These are phyloP conservation scores for Apiotrichum montevideense DNA, from an alignment of 1,284 basidiomycete species.

Conservation along the genomic window DNA sequence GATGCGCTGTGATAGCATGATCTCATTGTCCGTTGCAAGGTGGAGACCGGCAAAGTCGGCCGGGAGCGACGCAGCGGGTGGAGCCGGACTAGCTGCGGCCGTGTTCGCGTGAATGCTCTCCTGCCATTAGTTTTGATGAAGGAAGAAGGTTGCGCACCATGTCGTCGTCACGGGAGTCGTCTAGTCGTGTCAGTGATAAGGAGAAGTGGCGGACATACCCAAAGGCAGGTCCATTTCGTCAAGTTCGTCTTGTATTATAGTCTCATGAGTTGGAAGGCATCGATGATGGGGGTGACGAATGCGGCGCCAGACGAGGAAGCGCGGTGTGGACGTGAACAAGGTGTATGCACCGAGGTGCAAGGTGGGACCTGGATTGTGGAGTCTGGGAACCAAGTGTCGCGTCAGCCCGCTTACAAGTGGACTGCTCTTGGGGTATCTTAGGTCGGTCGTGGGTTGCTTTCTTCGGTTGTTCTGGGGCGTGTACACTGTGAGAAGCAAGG, in stretches of 20 bases:
- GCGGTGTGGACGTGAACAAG: neutral
- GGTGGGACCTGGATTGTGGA: too few species aligned
- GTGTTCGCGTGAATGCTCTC: neutral
- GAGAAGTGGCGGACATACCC: conserved; percentile 1
- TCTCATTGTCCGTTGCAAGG: conserved; percentile 28
- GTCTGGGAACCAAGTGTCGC: too few species aligned
- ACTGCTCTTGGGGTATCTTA: too few species aligned
- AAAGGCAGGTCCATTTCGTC: conserved; percentile 12
- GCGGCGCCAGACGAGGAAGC: too few species aligned
- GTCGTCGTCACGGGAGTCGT: conserved; percentile 15
- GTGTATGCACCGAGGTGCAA: too few species aligned
- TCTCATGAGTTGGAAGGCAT: too few species aligned
- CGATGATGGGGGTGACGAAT: too few species aligned
- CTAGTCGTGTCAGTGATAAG: neutral
- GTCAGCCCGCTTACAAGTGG: too few species aligned
- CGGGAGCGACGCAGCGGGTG: neutral
- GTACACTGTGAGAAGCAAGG: too few species aligned
- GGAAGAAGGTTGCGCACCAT: conserved; percentile 6
- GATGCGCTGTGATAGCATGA: conserved; percentile 26
- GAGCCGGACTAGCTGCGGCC: neutral
- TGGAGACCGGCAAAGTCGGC: neutral
- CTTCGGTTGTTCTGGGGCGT: too few species aligned
- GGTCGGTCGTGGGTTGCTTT: too few species aligned
- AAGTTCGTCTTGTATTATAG: conserved; percentile 1
- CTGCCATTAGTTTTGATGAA: neutral